Base-by-base conservation (phyloP, 129 eudicot species). In the Escallonia herrerae region DNA sequence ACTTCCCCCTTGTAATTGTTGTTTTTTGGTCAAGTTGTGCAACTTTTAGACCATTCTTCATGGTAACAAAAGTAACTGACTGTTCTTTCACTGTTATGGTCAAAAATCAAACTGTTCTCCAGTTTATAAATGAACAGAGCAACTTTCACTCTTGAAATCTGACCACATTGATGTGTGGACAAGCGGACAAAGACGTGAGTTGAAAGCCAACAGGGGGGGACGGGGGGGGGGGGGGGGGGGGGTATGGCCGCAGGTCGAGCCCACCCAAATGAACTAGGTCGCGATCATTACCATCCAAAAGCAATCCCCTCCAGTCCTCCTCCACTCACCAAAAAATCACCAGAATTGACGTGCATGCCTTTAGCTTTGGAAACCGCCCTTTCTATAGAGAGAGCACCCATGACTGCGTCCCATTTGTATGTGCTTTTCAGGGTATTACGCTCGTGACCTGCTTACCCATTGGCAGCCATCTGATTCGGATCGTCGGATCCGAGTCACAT, bases 221-320 rank as follows among this genome's bases (percentile, higher is more conserved):
- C n/a, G n/a, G n/a, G n/a, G n/a, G n/a, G n/a, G n/a, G n/a, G n/a
- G n/a, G n/a, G n/a, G 6, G 9, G 38, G 8, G 7, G 4, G 12
- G 48, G 22, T n/a, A 49, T 68, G 79, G 79, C 68, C 72, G 76
- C 56, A 7, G 43, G 58, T 79, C 75, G 62, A 72, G 72, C 79
- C 58, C 3, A 39, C 37, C n/a, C n/a, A n/a, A n/a, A 33, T 37
- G 33, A 2, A 38, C 51, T 72, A 58, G 14, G 56, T 15, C 39
- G 57, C 2, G 63, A 68, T 57, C 78, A 6, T 11, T 12, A 48
- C 62, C 54, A 45, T 60, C 58, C 66, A 68, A 73, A 73, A 42
- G 62, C 54, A 49, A 7, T 12, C 15, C 15, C 15, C 15, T 60
- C n/a, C 47, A 60, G n/a, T n/a, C n/a, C n/a, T n/a, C n/a, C n/a